Base-by-base conservation (phyloP, 306 rosid genomes). In the Cicer pinnatifidum region DNA sequence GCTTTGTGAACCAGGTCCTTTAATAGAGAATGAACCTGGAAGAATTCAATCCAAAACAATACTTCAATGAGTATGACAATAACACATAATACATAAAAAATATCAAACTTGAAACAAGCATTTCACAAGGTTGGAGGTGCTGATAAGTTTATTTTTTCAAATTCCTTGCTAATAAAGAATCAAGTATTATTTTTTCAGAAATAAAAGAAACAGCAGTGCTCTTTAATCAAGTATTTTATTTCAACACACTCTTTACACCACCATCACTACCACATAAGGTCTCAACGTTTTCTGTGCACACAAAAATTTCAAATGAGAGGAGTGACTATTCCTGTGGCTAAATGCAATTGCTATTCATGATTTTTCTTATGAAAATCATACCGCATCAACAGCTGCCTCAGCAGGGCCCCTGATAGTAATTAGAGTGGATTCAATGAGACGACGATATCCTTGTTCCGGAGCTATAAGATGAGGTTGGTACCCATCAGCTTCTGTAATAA, bases 381-480 rank as follows among this genome's bases (percentile, higher is more conserved):
- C 97, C 76, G 97, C 97, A 81, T 93, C 96, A 83, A 93, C 98
- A 66, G 92, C 86, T 71, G 97, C 91, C 87, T 93, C 97, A 46
- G 97, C 96, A 52, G 98, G 98, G 70, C 96, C 98, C 87, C 93
- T 93, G 61, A 91, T 88, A 39, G 90, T 89, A 75, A 87, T 63
- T 53, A 93, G 75, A 45, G 98, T 81, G 69, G 97, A 91, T 72
- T 93, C 97, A 68, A 93, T 89, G 20, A 90, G 97, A 59, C 96
- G 89, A 15, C 93, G 98, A 52, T 93, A 93, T 79, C 98, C 98
- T 85, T 93, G 98, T 73, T 93, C 97, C 9, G 98, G 98, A 78
- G 98, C 97, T 81, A 93, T 93, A 79, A 93, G 78, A 85, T 93
- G 98, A 75, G 97, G 98, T 75, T 93, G 98, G 83, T 93, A 93